phyloP scores from a whole-genome alignment of 805 yeast genomes.

The Teunomyces stri region DNA sequence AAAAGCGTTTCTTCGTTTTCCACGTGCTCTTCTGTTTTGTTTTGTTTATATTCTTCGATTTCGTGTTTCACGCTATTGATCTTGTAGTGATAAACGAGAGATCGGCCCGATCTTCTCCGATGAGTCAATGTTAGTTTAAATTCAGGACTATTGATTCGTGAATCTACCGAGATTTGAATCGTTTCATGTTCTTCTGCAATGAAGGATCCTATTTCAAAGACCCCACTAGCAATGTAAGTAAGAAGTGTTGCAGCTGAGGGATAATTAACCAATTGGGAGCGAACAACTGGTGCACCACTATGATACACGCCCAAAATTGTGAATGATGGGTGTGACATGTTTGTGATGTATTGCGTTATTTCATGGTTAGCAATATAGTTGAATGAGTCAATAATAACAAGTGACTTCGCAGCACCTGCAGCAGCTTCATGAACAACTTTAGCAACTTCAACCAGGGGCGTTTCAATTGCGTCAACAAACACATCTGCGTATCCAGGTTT shows the following conservation, averaged over 20 bases:
- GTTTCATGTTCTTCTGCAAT: constrained; percentile 49
- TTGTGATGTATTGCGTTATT: constrained; percentile 50
- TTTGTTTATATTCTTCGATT: constrained; percentile 27
- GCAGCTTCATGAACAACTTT: constrained; percentile 22
- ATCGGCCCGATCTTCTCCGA: constrained; percentile 83
- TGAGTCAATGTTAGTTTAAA: constrained; percentile 57
- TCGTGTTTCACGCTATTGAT: constrained; percentile 50
- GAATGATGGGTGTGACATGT: constrained; percentile 35
- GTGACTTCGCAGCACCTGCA: constrained; percentile 14
- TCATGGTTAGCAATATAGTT: constrained; percentile 50
- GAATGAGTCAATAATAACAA: constrained; percentile 65
- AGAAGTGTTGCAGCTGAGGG: constrained; percentile 56
- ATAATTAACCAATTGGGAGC: constrained; percentile 37
- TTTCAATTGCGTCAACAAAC: constrained; percentile 45
- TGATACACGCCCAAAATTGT: constrained; percentile 39
- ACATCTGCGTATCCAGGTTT: constrained; percentile 49
- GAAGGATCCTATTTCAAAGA: constrained; percentile 59
- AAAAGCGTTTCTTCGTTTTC: constrained; percentile 53
- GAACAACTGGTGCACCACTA: constrained; percentile 38
- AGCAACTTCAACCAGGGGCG: constrained; percentile 15
- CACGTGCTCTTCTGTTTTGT: constrained; percentile 16
- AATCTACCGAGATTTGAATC: constrained; percentile 46
- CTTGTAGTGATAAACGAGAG: constrained; percentile 52
- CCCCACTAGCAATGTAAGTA: constrained; percentile 70
- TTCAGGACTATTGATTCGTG: constrained; percentile 43